Conservation (phyloP, 2,329 filamentous ascomycete genomes). For the Cercospora sesami region DNA sequence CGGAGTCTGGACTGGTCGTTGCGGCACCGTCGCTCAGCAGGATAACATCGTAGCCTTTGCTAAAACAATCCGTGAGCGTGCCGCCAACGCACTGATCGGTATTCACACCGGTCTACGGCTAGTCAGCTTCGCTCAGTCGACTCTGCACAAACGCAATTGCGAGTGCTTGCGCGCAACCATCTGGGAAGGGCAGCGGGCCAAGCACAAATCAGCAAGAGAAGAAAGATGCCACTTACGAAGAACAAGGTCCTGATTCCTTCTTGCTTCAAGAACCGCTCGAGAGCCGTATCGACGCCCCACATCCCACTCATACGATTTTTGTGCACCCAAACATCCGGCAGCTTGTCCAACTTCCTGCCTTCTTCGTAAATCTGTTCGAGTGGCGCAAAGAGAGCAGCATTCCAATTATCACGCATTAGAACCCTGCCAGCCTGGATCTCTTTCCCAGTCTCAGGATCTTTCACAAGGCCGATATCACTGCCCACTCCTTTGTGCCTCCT, state of each 20-base stretch:
- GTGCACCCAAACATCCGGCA: conserved; percentile 53
- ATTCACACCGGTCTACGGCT: conserved; percentile 53
- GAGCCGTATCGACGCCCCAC: conserved; percentile 50
- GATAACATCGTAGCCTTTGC: conserved; percentile 57
- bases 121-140: conserved; percentile 2
- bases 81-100: conserved; percentile 63
- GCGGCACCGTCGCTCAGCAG: conserved; percentile 57
- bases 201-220: background rate
- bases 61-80: conserved; percentile 58
- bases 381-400: conserved; percentile 53
- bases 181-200: background rate
- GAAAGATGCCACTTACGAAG: conserved; percentile 40
- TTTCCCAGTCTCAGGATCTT: conserved; percentile 45
- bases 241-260: conserved; percentile 52
- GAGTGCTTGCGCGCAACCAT: background rate
- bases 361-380: conserved; percentile 45
- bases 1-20: conserved; percentile 49
- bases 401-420: conserved; percentile 59
- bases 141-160: background rate
- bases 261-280: conserved; percentile 46
- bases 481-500: conserved; percentile 39
- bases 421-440: conserved; percentile 46
- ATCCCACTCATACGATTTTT: conserved; percentile 62
- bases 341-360: conserved; percentile 28
- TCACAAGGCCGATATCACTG: conserved; percentile 33